Conservation (phyloP, 1,284 basidiomycete genomes). For the Cryptococcus sp. region DNA sequence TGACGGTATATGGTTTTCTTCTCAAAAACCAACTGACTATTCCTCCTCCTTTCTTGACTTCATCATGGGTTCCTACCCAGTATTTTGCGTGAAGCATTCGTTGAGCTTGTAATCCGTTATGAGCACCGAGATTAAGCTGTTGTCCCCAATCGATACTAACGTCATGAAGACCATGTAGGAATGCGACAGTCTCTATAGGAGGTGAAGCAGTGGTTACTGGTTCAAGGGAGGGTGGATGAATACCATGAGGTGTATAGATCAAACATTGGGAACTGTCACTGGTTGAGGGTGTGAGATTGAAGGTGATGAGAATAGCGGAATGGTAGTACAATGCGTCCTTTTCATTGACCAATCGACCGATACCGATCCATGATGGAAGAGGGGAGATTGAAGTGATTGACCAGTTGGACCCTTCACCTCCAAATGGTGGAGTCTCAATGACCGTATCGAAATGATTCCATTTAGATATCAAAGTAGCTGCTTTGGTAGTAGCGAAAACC, state of each 20-base stretch:
- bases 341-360: slow-evolving; percentile 14
- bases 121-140: slow-evolving; percentile 24
- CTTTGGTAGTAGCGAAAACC: slow-evolving; percentile 21
- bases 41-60: slow-evolving; percentile 22
- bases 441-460: slow-evolving; percentile 23
- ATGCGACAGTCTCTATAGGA: slow-evolving; percentile 9
- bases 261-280: slow-evolving; percentile 4
- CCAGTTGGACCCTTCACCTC: neutral
- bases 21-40: slow-evolving; percentile 21
- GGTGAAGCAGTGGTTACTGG: slow-evolving; percentile 8
- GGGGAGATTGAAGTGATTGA: neutral
- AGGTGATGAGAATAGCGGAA: slow-evolving; percentile 13
- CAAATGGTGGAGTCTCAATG: slow-evolving; percentile 15
- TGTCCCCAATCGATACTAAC: slow-evolving; percentile 23
- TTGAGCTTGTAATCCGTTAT: slow-evolving; percentile 17
- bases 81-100: slow-evolving; percentile 11
- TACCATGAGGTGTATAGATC: slow-evolving; percentile 25
- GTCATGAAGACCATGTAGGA: slow-evolving; percentile 27
- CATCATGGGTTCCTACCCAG: slow-evolving; percentile 29
- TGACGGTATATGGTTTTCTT: slow-evolving; percentile 14
- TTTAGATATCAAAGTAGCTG: slow-evolving; percentile 12
- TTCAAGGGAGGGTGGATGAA: slow-evolving; percentile 13
- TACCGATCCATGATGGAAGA: slow-evolving; percentile 11
- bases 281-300: slow-evolving; percentile 6
- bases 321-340: slow-evolving; percentile 26